These are phyloP conservation scores for Hypocreales sp. DNA, from an alignment of 2,329 filamentous ascomycete genomes.

Conservation along the genomic window DNA sequence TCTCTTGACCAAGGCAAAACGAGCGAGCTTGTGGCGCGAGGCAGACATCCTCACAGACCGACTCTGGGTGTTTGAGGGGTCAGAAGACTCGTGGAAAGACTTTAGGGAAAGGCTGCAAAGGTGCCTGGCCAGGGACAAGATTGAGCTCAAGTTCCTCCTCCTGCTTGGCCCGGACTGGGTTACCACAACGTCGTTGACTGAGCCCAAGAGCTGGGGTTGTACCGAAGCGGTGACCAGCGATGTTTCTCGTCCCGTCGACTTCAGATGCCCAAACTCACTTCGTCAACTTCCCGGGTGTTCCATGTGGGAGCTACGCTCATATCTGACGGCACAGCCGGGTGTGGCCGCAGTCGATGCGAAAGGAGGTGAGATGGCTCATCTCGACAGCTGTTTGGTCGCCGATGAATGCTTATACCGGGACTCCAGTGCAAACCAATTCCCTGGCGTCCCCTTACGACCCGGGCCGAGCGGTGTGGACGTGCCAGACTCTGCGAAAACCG, in stretches of 20 bases:
- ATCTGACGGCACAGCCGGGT: too few relatives aligned
- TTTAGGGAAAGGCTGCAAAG: conserved; percentile 5
- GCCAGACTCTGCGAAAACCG: conserved; percentile 5
- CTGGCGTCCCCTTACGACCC: background rate
- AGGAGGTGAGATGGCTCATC: background rate
- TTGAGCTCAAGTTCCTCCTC: conserved; percentile 10
- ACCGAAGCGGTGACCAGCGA: conserved; percentile 10
- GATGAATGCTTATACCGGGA: background rate
- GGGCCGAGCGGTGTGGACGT: conserved; percentile 3
- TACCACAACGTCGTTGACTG: conserved; percentile 1
- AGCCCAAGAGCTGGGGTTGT: conserved; percentile 9
- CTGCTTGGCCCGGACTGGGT: conserved; percentile 11
- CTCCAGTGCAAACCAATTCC: background rate
- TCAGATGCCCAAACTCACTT: conserved; percentile 9
- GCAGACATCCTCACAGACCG: conserved; percentile 4
- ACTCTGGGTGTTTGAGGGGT: conserved; percentile 10
- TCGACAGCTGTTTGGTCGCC: too few relatives aligned
- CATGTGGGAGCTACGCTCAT: conserved; percentile 4
- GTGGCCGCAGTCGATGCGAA: background rate
- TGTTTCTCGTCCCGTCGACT: conserved; percentile 10
- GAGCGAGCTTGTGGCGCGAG: conserved; percentile 12
- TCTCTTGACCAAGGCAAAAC: conserved; percentile 7
- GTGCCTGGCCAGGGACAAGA: background rate
- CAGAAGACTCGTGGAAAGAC: conserved; percentile 5
- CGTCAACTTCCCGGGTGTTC: conserved; percentile 8